These are phyloP conservation scores for Daedaleopsis nitida DNA, from an alignment of 768 basidiomycete genomes.

Conservation along the genomic window DNA sequence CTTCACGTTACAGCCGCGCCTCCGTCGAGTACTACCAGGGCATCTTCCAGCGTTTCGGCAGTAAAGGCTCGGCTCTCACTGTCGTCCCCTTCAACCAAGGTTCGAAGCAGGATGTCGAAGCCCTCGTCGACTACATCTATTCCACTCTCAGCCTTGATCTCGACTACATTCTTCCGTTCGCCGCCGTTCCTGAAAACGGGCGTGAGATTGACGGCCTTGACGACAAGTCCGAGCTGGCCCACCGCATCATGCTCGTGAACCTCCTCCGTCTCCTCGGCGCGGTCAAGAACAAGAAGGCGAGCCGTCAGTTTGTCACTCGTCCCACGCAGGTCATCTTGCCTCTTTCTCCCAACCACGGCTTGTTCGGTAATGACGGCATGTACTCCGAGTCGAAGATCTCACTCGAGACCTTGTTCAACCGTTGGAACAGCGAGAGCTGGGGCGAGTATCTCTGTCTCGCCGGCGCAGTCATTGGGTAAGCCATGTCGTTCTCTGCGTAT, in stretches of 20 bases:
- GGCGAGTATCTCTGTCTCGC: conserved; percentile 98
- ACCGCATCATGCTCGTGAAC: conserved; percentile 98
- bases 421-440: conserved; percentile 99
- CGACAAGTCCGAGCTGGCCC: conserved; percentile 96
- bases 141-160: conserved; percentile 93
- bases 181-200: conserved; percentile 97
- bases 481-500: not conserved
- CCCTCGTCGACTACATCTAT: conserved; percentile 98
- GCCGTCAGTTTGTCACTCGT: conserved; percentile 92
- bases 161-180: conserved; percentile 98
- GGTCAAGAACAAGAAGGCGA: conserved; percentile 98
- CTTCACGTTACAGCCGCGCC: conserved; percentile 93
- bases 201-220: conserved; percentile 97
- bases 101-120: conserved; percentile 98
- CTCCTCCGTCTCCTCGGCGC: conserved; percentile 94
- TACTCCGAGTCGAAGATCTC: conserved; percentile 99
- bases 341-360: conserved; percentile 95
- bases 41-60: conserved; percentile 94
- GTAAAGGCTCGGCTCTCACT: conserved; percentile 93
- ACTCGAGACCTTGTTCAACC: conserved; percentile 95
- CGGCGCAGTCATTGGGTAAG: conserved; percentile 94
- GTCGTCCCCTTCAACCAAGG: conserved; percentile 99
- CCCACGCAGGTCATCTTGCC: conserved; percentile 99
- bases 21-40: conserved; percentile 98
- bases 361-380: conserved; percentile 96